Conservation (phyloP, 257 asterid species). For the Scutellaria baicalensis region DNA sequence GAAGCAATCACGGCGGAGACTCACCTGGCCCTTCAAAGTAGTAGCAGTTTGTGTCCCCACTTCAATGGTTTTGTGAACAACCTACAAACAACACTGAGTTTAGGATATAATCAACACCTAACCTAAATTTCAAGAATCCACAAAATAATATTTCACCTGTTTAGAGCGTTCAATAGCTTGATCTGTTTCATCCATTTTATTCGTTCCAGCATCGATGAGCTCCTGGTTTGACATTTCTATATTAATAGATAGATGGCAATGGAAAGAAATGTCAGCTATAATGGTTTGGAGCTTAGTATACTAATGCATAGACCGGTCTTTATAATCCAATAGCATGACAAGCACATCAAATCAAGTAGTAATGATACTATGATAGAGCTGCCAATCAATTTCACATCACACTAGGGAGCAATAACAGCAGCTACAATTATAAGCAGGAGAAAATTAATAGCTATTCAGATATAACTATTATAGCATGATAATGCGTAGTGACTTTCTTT, state of each 20-base stretch:
- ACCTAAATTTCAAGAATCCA: constrained; percentile 8
- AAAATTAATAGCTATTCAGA: not conserved
- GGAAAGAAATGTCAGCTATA: constrained; percentile 21
- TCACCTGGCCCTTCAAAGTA: constrained; percentile 94
- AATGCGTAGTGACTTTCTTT: not conserved
- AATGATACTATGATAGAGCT: not conserved
- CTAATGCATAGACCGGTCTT: not conserved
- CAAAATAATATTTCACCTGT: constrained; percentile 47
- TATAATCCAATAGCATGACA: constrained; percentile 13
- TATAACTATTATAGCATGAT: not conserved
- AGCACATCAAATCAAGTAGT: not conserved
- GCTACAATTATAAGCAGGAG: not conserved
- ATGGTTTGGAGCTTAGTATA: not conserved
- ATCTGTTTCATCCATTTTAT: constrained; percentile 95
- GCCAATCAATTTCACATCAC: not conserved
- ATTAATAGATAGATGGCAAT: constrained; percentile 19
- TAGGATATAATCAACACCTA: constrained; percentile 2
- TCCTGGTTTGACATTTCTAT: constrained; percentile 96
- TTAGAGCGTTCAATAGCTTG: constrained; percentile 98
- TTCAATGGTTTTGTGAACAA: constrained; percentile 95
- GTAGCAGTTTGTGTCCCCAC: constrained; percentile 94
- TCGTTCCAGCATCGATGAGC: constrained; percentile 73
- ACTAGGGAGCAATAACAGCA: not conserved
- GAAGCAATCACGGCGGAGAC: constrained; percentile 8
- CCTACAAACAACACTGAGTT: constrained; percentile 41